Evolutionary conservation across 192 early-diverging fungal genomes (phyloP).

Genomic region (Coemansia furcata): DNA sequence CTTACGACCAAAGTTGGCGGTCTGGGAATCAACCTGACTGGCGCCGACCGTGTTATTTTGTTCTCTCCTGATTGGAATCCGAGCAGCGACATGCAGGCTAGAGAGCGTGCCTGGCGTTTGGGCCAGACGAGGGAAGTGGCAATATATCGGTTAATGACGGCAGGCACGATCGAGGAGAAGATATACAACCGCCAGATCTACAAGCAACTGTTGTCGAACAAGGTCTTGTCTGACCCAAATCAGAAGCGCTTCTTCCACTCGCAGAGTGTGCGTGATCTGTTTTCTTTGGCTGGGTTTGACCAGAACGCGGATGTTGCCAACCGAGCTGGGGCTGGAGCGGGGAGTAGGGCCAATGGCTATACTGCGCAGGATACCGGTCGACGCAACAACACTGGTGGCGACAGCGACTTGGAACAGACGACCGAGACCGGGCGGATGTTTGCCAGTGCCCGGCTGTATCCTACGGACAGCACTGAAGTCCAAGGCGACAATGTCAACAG

Average conservation of each 20-base stretch:
- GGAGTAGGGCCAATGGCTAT: background rate
- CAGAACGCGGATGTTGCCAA: background rate
- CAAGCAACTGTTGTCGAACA: slow-evolving; percentile 96
- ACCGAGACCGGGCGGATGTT: slow-evolving; percentile 91
- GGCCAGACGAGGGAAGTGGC: slow-evolving; percentile 87
- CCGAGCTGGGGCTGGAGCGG: background rate
- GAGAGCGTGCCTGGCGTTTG: slow-evolving; percentile 93
- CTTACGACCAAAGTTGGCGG: slow-evolving; percentile 98
- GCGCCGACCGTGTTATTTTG: slow-evolving; percentile 90
- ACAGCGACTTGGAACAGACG: slow-evolving; percentile 2
- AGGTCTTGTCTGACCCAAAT: slow-evolving; percentile 87
- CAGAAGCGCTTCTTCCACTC: slow-evolving; percentile 89
- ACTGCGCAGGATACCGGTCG: background rate
- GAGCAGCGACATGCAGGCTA: slow-evolving; percentile 91
- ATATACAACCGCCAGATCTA: slow-evolving; percentile 98
- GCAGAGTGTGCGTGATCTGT: slow-evolving; percentile 82
- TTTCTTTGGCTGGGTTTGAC: slow-evolving; percentile 62
- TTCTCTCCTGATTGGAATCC: slow-evolving; percentile 99
- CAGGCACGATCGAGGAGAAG: slow-evolving; percentile 93
- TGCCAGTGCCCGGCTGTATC: slow-evolving; percentile 63
- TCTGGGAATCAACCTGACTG: slow-evolving; percentile 91
- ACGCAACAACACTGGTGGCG: slow-evolving; percentile 46
- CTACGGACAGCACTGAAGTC: background rate
- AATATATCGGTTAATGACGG: slow-evolving; percentile 94
- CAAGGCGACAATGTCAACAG: background rate